Percentiles rank a stretch among this genome's conserved stretches.
Conservation (phyloP, 2,329 filamentous ascomycete species). For the Ceratocystis cubensis region DNA sequence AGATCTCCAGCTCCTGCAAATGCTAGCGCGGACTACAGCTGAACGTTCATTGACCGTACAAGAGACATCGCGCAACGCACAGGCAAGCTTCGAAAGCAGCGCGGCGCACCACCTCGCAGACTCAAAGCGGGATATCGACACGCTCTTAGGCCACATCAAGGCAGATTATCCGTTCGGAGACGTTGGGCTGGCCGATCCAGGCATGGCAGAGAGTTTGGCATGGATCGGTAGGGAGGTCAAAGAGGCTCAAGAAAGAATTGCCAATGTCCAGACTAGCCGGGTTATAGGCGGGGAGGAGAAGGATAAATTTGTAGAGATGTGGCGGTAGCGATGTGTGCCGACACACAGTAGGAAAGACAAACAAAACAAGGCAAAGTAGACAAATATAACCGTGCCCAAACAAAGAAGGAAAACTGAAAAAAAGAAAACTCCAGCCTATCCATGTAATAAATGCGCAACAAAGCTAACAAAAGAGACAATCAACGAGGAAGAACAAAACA, state of each 20-base stretch:
- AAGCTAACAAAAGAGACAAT: background rate
- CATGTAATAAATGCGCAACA: background rate
- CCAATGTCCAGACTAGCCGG: constrained; percentile 30
- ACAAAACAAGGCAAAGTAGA: no score
- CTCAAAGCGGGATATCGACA: constrained; percentile 35
- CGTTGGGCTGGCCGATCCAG: constrained; percentile 40
- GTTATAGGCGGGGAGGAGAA: constrained; percentile 35
- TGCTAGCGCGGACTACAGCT: constrained; percentile 25
- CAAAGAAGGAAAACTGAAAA: background rate
- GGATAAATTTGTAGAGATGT: constrained; percentile 38
- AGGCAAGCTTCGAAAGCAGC: constrained; percentile 38
- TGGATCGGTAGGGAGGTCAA: constrained; percentile 36
- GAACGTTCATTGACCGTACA: constrained; percentile 34
- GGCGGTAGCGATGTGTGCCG: constrained; percentile 25
- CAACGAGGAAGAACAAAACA: background rate
- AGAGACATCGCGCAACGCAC: constrained; percentile 35
- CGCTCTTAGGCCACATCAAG: constrained; percentile 40
- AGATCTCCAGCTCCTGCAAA: background rate
- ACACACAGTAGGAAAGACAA: background rate
- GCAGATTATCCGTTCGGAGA: constrained; percentile 39
- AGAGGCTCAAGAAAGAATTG: constrained; percentile 31
- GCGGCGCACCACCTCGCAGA: constrained; percentile 36
- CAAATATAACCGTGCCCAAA: background rate
- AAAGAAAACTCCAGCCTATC: constrained; percentile 4
- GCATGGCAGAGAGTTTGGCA: constrained; percentile 39